Evolutionary conservation across 2,329 filamentous ascomycete species (phyloP), one percentile per base, ranked within the genome.

Genomic region (Alternaria arbusti): DNA sequence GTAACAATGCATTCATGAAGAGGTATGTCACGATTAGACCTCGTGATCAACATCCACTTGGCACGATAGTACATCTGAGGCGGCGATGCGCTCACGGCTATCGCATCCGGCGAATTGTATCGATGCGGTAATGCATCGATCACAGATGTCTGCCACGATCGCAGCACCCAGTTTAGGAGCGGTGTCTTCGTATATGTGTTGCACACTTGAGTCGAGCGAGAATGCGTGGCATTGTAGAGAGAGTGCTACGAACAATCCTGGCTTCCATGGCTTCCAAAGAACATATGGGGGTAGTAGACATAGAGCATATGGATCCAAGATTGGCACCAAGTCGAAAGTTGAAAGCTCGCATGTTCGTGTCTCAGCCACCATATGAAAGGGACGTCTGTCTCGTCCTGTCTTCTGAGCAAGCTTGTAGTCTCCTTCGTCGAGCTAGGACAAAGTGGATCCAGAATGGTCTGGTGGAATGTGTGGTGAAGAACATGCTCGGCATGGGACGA

Each of bases 1-100:
- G 58, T 66, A 64, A 59, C 7, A 22, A 58, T 60, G 47, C 40
- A 52, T 64, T 63, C 57, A 51, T 50, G 17, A 17, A n/a, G 15
- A 61, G 17, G 17, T 26, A 46, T 57, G 54, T 61, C 54, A 57
- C 54, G n/a, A 26, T 3, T n/a, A 25, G 47, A 43, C 50, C n/a
- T 44, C 51, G 13, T 20, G 15, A 5, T 11, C 12, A 30, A 15
- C 10, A 9, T 25, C 22, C 20, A 28, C 12, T 46, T 4, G 20
- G 23, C 20, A n/a, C 13, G 28, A 11, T 22, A 36, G 23, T 25
- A 43, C 8, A 36, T 49, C 17, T 59, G 17, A 5, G 13, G 20
- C 26, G 15, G 20, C 26, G 17, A 46, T 17, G 25, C 26, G 30
- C 25, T 6, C 13, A 36, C 7, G 9, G 15, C 20, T 12, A 22